Evolutionary conservation across 805 yeast genomes (phyloP), one percentile per base, ranked within the genome.

Genomic region (Metschnikowia hibisci): DNA sequence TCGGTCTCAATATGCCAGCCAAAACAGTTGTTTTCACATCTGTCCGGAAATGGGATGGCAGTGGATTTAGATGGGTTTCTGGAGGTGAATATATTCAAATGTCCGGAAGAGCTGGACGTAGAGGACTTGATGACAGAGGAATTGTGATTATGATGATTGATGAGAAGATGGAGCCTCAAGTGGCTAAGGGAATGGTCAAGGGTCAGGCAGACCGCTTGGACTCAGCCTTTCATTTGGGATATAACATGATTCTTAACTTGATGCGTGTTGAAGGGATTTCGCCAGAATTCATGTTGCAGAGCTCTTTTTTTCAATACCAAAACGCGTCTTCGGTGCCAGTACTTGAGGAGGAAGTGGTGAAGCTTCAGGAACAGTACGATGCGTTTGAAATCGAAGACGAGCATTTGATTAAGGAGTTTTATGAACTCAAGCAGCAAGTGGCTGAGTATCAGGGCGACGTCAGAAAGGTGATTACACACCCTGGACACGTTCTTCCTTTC

Each of bases 31-130:
- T 93, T 2, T 93, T 93, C 65, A 93, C 99, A 0, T 87, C 91
- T 27, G 99, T 93, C 15, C 81, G 99, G 61, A 93, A 93, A 64
- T 93, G 97, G 96, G 99, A 93, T 69, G 99, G 99, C 56, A 81
- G 80, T 50, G 95, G 91, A 14, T 89, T 91, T 74, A 82, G 99
- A 67, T 93, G 99, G 99, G 97, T 93, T 26, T 87, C 96, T 44
- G 99, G 99, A 46, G 99, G 99, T 72, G 99, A 93, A 69, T 93
- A 93, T 67, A 93, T 93, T 60, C 99, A 93, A 70, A 93, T 93
- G 99, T 87, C 96, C 34, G 99, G 99, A 53, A 82, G 99, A 67
- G 99, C 99, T 16, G 99, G 99, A 56, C 90, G 99, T 75, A 87
- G 99, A 77, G 99, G 99, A 60, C 77, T 93, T 55, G 99, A 93